phyloP scores from a whole-genome alignment of 1,139 yeast species.

The Protomyces pachydermus region DNA sequence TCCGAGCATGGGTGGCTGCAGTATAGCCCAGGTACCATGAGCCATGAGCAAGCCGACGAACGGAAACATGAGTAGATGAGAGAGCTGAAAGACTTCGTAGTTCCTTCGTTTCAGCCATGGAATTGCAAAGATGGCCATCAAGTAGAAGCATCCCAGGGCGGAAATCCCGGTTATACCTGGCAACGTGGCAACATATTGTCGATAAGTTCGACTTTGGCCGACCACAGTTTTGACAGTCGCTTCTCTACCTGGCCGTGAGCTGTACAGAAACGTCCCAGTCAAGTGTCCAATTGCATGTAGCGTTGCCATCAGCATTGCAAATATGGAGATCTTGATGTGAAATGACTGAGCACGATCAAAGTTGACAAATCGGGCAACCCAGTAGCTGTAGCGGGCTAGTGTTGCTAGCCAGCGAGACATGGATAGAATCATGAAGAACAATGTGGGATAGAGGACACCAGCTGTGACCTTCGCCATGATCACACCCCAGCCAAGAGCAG shows the following conservation, averaged over 20 bases:
- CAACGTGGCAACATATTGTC: neutral
- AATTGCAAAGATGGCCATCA: neutral
- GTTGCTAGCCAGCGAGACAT: conserved; percentile 8
- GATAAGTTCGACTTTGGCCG: neutral
- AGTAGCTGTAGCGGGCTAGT: neutral
- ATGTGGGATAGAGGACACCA: conserved; percentile 10
- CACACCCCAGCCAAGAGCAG: conserved; percentile 14
- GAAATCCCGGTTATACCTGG: conserved; percentile 11
- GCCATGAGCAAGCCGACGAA: conserved; percentile 13
- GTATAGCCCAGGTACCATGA: conserved; percentile 5
- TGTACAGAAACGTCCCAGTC: conserved; percentile 4
- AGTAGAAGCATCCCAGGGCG: neutral
- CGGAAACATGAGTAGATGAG: conserved; percentile 5
- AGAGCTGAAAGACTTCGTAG: conserved; percentile 6
- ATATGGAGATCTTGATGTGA: conserved; percentile 9
- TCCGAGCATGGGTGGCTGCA: conserved; percentile 14
- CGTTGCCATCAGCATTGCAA: neutral
- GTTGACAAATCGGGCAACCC: conserved; percentile 6
- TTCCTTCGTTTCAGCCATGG: neutral
- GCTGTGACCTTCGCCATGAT: conserved; percentile 11
- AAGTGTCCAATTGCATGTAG: conserved; percentile 7
- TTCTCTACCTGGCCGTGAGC: conserved; percentile 1
- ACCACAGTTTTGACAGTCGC: neutral
- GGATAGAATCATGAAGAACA: conserved; percentile 7
- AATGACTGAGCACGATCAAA: conserved; percentile 11